These are phyloP conservation scores for Cercis canadensis DNA, from an alignment of 306 rosid genomes.

Conservation along the genomic window DNA sequence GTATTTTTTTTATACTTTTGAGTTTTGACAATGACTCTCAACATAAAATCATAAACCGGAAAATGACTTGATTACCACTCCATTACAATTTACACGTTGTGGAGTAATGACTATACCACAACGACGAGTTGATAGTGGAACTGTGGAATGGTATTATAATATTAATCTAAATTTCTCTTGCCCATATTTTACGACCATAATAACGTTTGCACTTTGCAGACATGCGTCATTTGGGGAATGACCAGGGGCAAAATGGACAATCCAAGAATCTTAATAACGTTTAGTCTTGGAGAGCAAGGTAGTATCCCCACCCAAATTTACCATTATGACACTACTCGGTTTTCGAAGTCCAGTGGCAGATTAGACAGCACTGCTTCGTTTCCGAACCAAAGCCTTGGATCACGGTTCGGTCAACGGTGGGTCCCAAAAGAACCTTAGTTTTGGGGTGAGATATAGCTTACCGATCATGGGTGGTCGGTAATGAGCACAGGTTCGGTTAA, in stretches of 20 bases:
- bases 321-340: slow-evolving; percentile 43
- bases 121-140: no score
- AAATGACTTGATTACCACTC: no score
- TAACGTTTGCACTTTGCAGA: neutral
- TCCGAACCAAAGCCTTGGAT: slow-evolving; percentile 43
- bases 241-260: slow-evolving; percentile 28
- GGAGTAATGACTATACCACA: no score
- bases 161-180: no score
- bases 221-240: neutral
- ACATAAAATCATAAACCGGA: no score
- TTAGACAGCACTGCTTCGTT: slow-evolving; percentile 17
- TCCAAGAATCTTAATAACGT: slow-evolving; percentile 4
- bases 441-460: neutral
- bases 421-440: slow-evolving; percentile 19
- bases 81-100: no score
- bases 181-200: no score
- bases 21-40: no score
- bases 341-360: slow-evolving; percentile 37
- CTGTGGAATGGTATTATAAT: no score
- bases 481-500: slow-evolving; percentile 24
- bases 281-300: slow-evolving; percentile 53
- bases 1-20: neutral
- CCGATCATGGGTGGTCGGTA: no score
- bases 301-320: slow-evolving; percentile 25
- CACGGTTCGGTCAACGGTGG: slow-evolving; percentile 44